Evolutionary conservation across 441 rosid genomes (phyloP).

Genomic region (Macaranga tanarius): DNA sequence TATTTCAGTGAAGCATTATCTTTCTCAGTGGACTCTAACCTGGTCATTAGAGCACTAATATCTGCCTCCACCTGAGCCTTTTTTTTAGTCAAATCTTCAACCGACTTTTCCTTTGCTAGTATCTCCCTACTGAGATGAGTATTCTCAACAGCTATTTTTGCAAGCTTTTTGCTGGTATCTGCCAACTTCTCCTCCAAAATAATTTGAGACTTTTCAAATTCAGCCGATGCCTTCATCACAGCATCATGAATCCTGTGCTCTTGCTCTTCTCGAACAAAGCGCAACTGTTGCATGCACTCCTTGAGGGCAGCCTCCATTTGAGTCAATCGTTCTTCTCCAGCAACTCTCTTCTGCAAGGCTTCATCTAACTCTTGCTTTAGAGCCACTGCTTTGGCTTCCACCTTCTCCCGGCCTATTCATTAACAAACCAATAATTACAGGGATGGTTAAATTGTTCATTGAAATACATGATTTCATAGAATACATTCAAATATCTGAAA

Average conservation of each 20-base stretch:
- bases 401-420: constrained; percentile 54
- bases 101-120: constrained; percentile 50
- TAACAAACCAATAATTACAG: constrained; percentile 15
- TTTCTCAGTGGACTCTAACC: constrained; percentile 72
- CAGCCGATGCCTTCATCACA: constrained; percentile 57
- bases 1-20: constrained; percentile 72
- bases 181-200: constrained; percentile 49
- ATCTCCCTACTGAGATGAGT: constrained; percentile 54
- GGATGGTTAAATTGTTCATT: not conserved
- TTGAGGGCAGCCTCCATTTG: constrained; percentile 66
- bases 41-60: constrained; percentile 51
- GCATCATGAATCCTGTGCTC: constrained; percentile 77
- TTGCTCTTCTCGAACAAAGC: constrained; percentile 72
- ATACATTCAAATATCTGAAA: not conserved
- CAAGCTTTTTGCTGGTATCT: constrained; percentile 49
- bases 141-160: constrained; percentile 52
- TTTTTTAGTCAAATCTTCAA: constrained; percentile 53
- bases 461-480: constrained; percentile 4
- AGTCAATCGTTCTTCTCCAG: constrained; percentile 46
- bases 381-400: constrained; percentile 51
- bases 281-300: constrained; percentile 77
- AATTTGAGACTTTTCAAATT: constrained; percentile 45
- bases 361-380: constrained; percentile 57
- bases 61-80: constrained; percentile 53
- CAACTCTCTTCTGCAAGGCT: constrained; percentile 47